Base-by-base conservation (phyloP, 805 yeast species). In the Danielia oregonensis region DNA sequence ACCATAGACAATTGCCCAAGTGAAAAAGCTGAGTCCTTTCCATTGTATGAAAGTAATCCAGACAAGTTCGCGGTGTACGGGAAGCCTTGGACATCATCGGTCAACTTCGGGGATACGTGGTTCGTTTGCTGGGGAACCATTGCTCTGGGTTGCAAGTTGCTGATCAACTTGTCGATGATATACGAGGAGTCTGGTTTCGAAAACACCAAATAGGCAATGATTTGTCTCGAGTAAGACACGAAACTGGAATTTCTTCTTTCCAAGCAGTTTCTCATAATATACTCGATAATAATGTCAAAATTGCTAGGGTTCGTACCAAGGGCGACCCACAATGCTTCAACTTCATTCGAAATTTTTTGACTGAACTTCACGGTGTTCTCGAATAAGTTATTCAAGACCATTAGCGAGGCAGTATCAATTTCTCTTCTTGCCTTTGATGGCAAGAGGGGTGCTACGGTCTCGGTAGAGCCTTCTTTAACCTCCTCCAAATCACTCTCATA, bases 271-370 rank as follows among this genome's bases (percentile, higher is more conserved):
- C 70, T 70, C 29, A 86, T 66, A 28, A 87, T 65, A 51, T 79
- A 93, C 29, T 80, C 83, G 51, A 86, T 60, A 14, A 87, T 83
- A 2, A 76, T 79, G 29, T 78, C 78, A 14, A 82, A 80, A 49
- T 91, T 88, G n/a, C 65, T 70, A 19, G 75, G 71, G 18, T 76
- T 72, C n/a, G 74, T 72, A 1, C 94, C 96, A n/a, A 93, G 65
- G 0, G 97, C 91, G 4, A 86, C 87, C 99, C 99, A 93, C 15
- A 93, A 59, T 0, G 95, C 95, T 55, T 89, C 97, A 8, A 93
- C 86, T 48, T 88, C 97, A 48, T 82, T 83, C 28, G 86, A 86
- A 46, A 86, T 78, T 10, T 70, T 67, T 30, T 82, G 80, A 33
- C 89, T 78, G 47, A 82, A 85, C 39, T 78, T 78, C 24, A 87